Base-by-base conservation (phyloP, 2,329 filamentous ascomycete genomes). In the Gaeumannomyces sp. region DNA sequence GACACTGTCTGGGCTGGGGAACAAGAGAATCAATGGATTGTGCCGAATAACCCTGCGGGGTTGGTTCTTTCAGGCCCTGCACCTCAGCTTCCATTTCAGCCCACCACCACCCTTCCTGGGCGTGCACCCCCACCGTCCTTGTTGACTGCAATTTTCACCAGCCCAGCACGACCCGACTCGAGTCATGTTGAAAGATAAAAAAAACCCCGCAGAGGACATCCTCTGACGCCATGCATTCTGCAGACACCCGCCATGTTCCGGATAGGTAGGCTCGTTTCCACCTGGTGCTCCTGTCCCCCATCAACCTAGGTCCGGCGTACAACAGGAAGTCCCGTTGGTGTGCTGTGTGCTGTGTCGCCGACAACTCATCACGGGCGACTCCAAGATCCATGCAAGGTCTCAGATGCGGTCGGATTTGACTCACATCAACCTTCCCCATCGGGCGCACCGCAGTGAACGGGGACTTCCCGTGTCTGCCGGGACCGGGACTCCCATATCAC, bases 341-440 rank as follows among this genome's bases (percentile, higher is more conserved):
- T 10, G 22, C 22, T 19, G 38, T 45, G 45, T 22, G 19, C n/a
- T 53, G 45, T 53, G n/a, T 53, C 45, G 45, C 45, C 45, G 45
- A 53, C 45, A 53, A 53, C 45, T 53, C 45, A 53, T 53, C 45
- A 53, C 22, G n/a, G 45, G 7, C 45, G 45, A 11, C 45, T 4
- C 45, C 45, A 53, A 50, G 45, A n/a, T 53, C 45, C 45, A 50
- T 50, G 16, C 45, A 22, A n/a, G 45, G 16, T 53, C 45, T 53
- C 45, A 53, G 45, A 53, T 53, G 45, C 45, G n/a, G 45, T 53
- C n/a, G 45, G 45, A 53, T 53, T 53, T 53, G 45, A 53, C 22
- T 53, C 45, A 53, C 45, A 53, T 22, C 38, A 53, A 25, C 45
- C 45, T 53, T 53, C 45, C 22, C 22, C 22, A 53, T n/a, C n/a